Percentiles rank a stretch among this genome's conserved stretches.
Conservation (phyloP, 169 alveolate genomes). For the Plasmodium gonderi region DNA sequence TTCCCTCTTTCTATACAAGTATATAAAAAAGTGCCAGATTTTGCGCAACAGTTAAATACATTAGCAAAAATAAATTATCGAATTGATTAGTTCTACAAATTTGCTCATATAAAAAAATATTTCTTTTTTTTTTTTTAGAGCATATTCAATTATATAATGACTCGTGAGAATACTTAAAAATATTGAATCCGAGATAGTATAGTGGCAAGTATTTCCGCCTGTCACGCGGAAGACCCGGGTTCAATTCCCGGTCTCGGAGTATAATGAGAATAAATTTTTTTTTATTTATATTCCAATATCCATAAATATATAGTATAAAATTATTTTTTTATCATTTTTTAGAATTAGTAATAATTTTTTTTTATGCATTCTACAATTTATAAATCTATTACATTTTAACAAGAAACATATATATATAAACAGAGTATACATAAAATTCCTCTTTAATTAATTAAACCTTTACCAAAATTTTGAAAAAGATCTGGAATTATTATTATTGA, state of each 20-base stretch:
- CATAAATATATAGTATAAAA: not conserved
- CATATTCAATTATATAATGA: not conserved
- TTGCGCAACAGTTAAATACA: too few relatives aligned
- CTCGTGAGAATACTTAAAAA: not conserved
- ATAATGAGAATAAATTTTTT: not conserved
- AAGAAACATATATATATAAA: too few relatives aligned
- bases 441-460: not conserved
- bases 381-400: too few relatives aligned
- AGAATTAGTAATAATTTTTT: too few relatives aligned
- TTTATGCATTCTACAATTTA: too few relatives aligned
- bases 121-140: not conserved
- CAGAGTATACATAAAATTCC: too few relatives aligned
- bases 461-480: not conserved
- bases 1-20: too few relatives aligned
- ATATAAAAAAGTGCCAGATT: too few relatives aligned
- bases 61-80: too few relatives aligned
- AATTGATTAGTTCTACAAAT: too few relatives aligned
- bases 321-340: not conserved
- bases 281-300: not conserved
- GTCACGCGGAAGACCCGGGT: conserved; percentile 93
- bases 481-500: not conserved
- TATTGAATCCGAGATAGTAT: conserved; percentile 87
- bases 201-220: conserved; percentile 91
- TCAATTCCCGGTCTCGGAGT: conserved; percentile 91
- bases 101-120: not conserved